These are phyloP conservation scores for Termitomyces sp. DNA, from an alignment of 768 basidiomycete genomes.

Conservation along the genomic window DNA sequence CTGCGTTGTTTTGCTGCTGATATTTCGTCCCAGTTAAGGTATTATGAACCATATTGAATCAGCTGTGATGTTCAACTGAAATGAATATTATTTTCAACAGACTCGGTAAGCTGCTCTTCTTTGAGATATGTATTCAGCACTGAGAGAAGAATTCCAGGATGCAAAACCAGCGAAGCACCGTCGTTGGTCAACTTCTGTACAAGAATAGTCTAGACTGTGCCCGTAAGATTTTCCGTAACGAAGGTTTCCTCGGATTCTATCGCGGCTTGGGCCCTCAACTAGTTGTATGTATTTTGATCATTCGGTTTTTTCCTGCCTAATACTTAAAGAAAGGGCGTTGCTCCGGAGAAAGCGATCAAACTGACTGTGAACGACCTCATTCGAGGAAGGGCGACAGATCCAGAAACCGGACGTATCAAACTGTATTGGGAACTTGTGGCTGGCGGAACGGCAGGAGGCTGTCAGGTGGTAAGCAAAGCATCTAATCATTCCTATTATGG, in stretches of 20 bases:
- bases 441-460: conserved; percentile 91
- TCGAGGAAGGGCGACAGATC: conserved; percentile 80
- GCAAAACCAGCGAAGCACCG: conserved; percentile 96
- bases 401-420: conserved; percentile 93
- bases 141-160: conserved; percentile 48
- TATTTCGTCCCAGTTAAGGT: conserved; percentile 62
- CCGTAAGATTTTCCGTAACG: conserved; percentile 89
- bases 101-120: conserved; percentile 46
- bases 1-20: conserved; percentile 9
- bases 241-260: conserved; percentile 95
- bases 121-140: not conserved
- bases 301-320: conserved; percentile 1
- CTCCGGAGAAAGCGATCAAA: conserved; percentile 98
- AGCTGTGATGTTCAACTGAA: not conserved
- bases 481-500: not conserved
- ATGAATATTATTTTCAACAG: conserved; percentile 26
- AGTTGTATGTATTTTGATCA: conserved; percentile 49
- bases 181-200: conserved; percentile 96
- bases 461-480: conserved; percentile 82
- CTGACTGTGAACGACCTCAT: conserved; percentile 94
- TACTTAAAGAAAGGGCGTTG: conserved; percentile 65
- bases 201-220: conserved; percentile 96
- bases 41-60: conserved; percentile 18
- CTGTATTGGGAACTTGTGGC: conserved; percentile 90
- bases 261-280: conserved; percentile 94